Conservation (phyloP, 305 asterid genomes). For the Fraxinus paxiana region DNA sequence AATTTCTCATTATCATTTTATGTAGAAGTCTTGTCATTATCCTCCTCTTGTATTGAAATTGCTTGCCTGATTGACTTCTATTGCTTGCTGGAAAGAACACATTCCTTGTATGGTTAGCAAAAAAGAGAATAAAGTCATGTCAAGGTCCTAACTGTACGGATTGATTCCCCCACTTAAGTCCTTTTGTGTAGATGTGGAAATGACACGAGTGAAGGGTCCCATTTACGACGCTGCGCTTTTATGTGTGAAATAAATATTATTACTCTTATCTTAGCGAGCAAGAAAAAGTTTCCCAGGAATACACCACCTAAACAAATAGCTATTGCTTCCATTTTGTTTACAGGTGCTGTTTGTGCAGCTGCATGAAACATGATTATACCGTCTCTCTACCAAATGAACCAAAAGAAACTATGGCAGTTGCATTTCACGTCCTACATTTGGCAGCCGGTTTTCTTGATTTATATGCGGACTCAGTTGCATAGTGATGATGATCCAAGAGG, state of each 20-base stretch:
- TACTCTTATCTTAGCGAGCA: neutral
- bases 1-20: neutral
- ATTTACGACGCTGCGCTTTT: neutral
- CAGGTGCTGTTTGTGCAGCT: conserved; percentile 57
- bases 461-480: neutral
- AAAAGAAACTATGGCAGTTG: neutral
- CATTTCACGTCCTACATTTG: neutral
- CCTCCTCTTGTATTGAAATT: neutral
- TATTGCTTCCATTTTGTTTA: neutral
- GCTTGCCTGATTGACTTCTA: neutral
- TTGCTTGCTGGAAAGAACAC: neutral
- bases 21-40: neutral
- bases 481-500: neutral
- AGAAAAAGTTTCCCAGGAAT: neutral
- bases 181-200: neutral
- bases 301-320: neutral
- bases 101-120: neutral
- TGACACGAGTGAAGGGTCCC: neutral
- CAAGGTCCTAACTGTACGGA: neutral
- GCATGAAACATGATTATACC: conserved; percentile 22
- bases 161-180: neutral
- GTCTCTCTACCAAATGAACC: neutral
- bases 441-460: neutral
- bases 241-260: neutral
- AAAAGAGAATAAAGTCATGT: neutral